Evolutionary conservation across 495 filamentous ascomycete genomes (phyloP).

Genomic region (Aspergillus panamensis): DNA sequence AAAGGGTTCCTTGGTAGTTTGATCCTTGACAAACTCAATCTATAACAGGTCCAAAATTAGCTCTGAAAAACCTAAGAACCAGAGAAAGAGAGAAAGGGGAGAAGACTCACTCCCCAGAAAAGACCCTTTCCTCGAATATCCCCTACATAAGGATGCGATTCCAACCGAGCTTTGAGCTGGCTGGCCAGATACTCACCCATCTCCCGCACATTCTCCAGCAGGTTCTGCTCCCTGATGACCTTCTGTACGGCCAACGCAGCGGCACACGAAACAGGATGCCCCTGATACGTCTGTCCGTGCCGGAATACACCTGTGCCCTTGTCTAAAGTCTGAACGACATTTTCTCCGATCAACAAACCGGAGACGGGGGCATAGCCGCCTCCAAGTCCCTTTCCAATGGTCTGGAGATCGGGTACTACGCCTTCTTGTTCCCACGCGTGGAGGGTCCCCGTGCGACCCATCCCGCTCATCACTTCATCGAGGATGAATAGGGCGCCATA

Average conservation of each 20-base stretch:
- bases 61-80: not conserved
- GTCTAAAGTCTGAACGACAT: constrained; percentile 52
- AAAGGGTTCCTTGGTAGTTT: constrained; percentile 54
- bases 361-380: constrained; percentile 64
- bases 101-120: constrained; percentile 51
- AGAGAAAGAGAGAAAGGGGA: constrained; percentile 1
- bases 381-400: constrained; percentile 66
- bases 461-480: constrained; percentile 80
- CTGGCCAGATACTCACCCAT: constrained; percentile 47
- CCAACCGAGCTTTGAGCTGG: constrained; percentile 34
- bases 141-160: constrained; percentile 44
- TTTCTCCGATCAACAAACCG: constrained; percentile 52
- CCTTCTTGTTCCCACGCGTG: constrained; percentile 66
- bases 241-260: constrained; percentile 54
- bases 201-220: constrained; percentile 45
- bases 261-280: constrained; percentile 55
- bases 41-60: constrained; percentile 16
- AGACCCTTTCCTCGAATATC: constrained; percentile 56
- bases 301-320: constrained; percentile 53
- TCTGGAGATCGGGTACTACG: constrained; percentile 62
- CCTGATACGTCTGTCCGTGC: constrained; percentile 60
- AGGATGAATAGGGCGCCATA: constrained; percentile 66
- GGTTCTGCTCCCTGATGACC: constrained; percentile 43
- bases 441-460: constrained; percentile 64
- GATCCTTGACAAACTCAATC: constrained; percentile 59